These are phyloP conservation scores for Scutellaria minor DNA, from an alignment of 257 asterid genomes.

Conservation along the genomic window DNA sequence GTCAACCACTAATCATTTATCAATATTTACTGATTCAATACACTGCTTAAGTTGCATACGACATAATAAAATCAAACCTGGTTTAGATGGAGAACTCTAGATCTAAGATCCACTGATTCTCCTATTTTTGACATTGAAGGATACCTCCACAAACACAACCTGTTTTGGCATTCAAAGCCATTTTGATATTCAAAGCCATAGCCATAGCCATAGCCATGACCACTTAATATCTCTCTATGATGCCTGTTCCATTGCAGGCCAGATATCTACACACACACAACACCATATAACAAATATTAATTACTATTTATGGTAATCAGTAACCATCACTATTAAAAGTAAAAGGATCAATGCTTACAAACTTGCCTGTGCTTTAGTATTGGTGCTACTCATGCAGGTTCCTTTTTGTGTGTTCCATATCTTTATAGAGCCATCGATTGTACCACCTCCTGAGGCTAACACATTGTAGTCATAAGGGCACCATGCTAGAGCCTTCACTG, in stretches of 20 bases:
- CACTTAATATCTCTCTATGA: slow-evolving; percentile 75
- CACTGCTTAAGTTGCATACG: neutral
- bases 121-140: slow-evolving; percentile 74
- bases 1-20: slow-evolving; percentile 24
- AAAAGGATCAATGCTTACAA: neutral
- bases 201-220: slow-evolving; percentile 50
- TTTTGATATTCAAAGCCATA: too few relatives aligned
- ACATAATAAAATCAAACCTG: slow-evolving; percentile 51
- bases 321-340: neutral
- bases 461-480: slow-evolving; percentile 64
- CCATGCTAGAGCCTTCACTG: slow-evolving; percentile 91
- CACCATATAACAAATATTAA: too few relatives aligned
- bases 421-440: slow-evolving; percentile 58
- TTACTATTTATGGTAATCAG: too few relatives aligned
- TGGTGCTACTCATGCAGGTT: slow-evolving; percentile 55
- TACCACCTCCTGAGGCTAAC: slow-evolving; percentile 89
- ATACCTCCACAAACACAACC: slow-evolving; percentile 74
- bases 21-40: neutral
- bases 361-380: slow-evolving; percentile 65
- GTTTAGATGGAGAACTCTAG: slow-evolving; percentile 69
- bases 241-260: slow-evolving; percentile 80
- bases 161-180: slow-evolving; percentile 46
- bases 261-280: slow-evolving; percentile 47
- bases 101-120: slow-evolving; percentile 35
- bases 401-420: slow-evolving; percentile 72